Conservation (phyloP, 2,329 filamentous ascomycete species). For the Diaporthe vaccinii region DNA sequence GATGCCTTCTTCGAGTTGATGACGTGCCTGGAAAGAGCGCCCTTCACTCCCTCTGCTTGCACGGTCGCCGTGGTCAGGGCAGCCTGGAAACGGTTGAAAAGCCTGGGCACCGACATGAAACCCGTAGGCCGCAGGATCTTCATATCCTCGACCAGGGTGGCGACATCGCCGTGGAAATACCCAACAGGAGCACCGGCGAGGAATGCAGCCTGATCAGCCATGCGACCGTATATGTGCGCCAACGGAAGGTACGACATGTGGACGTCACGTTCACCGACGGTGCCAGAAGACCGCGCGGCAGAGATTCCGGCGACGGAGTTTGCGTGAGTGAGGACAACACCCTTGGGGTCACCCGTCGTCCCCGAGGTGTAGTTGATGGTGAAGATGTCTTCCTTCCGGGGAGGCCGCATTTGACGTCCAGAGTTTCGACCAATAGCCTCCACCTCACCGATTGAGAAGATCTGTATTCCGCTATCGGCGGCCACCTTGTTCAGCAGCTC, state of each 20-base stretch:
- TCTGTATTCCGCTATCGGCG: slow-evolving; percentile 78
- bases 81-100: slow-evolving; percentile 91
- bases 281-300: slow-evolving; percentile 68
- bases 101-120: slow-evolving; percentile 89
- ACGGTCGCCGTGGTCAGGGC: slow-evolving; percentile 85
- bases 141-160: slow-evolving; percentile 89
- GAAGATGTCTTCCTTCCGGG: slow-evolving; percentile 80
- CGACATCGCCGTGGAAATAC: slow-evolving; percentile 93
- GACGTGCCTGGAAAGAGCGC: slow-evolving; percentile 83
- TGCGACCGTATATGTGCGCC: slow-evolving; percentile 92
- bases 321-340: slow-evolving; percentile 84
- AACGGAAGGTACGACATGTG: slow-evolving; percentile 91
- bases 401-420: slow-evolving; percentile 78
- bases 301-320: slow-evolving; percentile 83
- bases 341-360: slow-evolving; percentile 86
- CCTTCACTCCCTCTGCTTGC: slow-evolving; percentile 83
- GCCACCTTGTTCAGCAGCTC: slow-evolving; percentile 83
- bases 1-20: slow-evolving; percentile 84
- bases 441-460: slow-evolving; percentile 84
- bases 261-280: slow-evolving; percentile 68
- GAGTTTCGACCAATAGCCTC: slow-evolving; percentile 83
- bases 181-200: slow-evolving; percentile 82
- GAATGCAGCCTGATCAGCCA: slow-evolving; percentile 82
- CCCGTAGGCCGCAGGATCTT: slow-evolving; percentile 86
- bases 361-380: slow-evolving; percentile 95